phyloP scores from a whole-genome alignment of 805 yeast species.

The Candida michaelii region DNA sequence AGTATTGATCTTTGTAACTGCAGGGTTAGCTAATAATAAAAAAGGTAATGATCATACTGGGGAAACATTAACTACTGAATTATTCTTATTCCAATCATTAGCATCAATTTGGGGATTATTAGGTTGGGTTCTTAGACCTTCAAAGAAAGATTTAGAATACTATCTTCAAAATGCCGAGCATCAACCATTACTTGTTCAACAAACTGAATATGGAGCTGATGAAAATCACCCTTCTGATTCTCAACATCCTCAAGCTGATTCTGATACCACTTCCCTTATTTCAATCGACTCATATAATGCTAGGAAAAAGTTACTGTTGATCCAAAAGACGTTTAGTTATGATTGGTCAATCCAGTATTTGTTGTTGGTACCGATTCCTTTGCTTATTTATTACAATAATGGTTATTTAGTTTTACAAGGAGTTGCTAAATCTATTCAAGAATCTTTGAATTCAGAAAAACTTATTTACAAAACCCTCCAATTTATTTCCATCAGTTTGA shows the following conservation, averaged over 20 bases:
- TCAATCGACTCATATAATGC: conserved; percentile 19
- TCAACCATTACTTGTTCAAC: conserved; percentile 30
- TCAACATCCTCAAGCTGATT: conserved; percentile 12
- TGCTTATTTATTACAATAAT: conserved; percentile 52
- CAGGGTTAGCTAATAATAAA: conserved; percentile 48
- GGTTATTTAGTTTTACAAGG: conserved; percentile 64
- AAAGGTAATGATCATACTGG: conserved; percentile 51
- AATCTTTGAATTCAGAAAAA: conserved; percentile 48
- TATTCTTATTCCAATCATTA: conserved; percentile 47
- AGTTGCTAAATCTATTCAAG: conserved; percentile 69
- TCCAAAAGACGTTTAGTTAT: conserved; percentile 51
- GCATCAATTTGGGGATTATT: conserved; percentile 54
- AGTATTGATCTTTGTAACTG: conserved; percentile 41
- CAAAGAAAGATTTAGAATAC: conserved; percentile 12
- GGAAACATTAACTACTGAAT: conserved; percentile 46
- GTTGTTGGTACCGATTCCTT: conserved; percentile 62
- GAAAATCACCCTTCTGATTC: conserved; percentile 11
- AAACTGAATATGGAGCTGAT: conserved; percentile 19
- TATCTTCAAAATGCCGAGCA: conserved; percentile 9
- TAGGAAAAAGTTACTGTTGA: conserved; percentile 12
- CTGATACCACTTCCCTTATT: conserved; percentile 23
- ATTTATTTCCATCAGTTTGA: conserved; percentile 29
- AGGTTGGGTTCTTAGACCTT: conserved; percentile 37
- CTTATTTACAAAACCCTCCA: conserved; percentile 30
- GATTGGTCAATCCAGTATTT: conserved; percentile 83